These are phyloP conservation scores for Cercospora sojina DNA, from an alignment of 2,329 filamentous ascomycete species.

Conservation along the genomic window DNA sequence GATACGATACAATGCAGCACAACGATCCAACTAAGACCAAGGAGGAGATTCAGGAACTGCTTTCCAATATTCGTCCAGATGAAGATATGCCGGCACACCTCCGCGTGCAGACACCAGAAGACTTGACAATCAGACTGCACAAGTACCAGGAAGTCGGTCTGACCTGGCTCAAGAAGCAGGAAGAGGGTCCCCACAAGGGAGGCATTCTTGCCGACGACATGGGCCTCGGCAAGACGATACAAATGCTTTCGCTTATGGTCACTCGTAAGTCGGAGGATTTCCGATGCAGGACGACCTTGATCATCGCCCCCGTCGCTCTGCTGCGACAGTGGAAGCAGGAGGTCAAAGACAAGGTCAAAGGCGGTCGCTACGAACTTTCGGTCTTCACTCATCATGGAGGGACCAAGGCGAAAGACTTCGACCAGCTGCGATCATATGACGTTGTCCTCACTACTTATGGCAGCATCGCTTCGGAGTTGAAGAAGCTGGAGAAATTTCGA, in stretches of 20 bases:
- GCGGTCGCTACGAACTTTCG: slow-evolving; percentile 55
- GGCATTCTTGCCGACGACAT: slow-evolving; percentile 79
- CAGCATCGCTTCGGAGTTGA: slow-evolving; percentile 66
- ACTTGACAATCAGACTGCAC: slow-evolving; percentile 68
- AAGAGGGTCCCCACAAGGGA: slow-evolving; percentile 68
- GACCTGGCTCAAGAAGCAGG: slow-evolving; percentile 73
- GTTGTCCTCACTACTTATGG: slow-evolving; percentile 79
- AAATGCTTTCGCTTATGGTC: slow-evolving; percentile 74
- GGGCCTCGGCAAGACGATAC: slow-evolving; percentile 82
- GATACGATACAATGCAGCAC: slow-evolving; percentile 29
- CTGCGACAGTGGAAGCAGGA: slow-evolving; percentile 84
- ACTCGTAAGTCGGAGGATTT: slow-evolving; percentile 61
- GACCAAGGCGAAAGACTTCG: slow-evolving; percentile 58
- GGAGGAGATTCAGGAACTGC: slow-evolving; percentile 68
- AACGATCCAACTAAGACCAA: slow-evolving; percentile 53
- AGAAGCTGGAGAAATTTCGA: slow-evolving; percentile 56
- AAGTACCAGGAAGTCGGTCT: slow-evolving; percentile 78
- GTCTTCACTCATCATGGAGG: slow-evolving; percentile 68
- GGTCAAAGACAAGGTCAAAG: slow-evolving; percentile 67
- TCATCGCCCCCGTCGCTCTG: slow-evolving; percentile 76
- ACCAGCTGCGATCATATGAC: slow-evolving; percentile 64
- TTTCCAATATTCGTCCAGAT: slow-evolving; percentile 73
- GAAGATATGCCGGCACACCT: slow-evolving; percentile 54
- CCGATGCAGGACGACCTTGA: slow-evolving; percentile 71
- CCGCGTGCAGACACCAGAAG: slow-evolving; percentile 67